Conservation (phyloP, 805 yeast species). For the Yamadazyma paraphyllophila region DNA sequence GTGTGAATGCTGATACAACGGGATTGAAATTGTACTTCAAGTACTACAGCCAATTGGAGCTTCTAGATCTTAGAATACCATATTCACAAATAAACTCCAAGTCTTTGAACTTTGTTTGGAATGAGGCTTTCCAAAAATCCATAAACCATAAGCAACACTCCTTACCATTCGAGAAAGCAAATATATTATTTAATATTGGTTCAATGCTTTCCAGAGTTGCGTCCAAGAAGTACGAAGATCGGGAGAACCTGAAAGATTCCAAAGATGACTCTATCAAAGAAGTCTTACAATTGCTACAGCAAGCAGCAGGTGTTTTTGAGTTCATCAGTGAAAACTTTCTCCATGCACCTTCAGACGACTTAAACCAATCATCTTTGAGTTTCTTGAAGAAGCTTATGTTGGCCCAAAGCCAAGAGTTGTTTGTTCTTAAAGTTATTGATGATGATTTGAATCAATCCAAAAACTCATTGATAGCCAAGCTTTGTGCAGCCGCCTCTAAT, state of each 20-base stretch:
- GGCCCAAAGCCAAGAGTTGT: constrained; percentile 89
- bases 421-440: constrained; percentile 58
- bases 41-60: constrained; percentile 80
- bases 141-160: constrained; percentile 67
- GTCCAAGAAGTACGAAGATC: constrained; percentile 24
- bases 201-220: constrained; percentile 57
- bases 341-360: constrained; percentile 83
- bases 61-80: constrained; percentile 75
- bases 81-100: constrained; percentile 44
- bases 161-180: constrained; percentile 86
- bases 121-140: constrained; percentile 58
- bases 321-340: constrained; percentile 76
- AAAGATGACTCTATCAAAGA: constrained; percentile 41
- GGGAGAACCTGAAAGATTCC: constrained; percentile 13
- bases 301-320: constrained; percentile 74
- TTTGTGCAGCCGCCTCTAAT: constrained; percentile 61
- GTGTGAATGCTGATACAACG: constrained; percentile 40
- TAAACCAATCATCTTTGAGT: constrained; percentile 63
- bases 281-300: constrained; percentile 62
- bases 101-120: constrained; percentile 71
- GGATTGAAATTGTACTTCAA: constrained; percentile 58
- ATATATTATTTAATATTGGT: constrained; percentile 75
- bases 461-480: constrained; percentile 69
- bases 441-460: constrained; percentile 51
- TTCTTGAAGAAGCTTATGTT: constrained; percentile 65